Base-by-base conservation (phyloP, 2,329 filamentous ascomycete genomes). In the Trichoderma koningiopsis region DNA sequence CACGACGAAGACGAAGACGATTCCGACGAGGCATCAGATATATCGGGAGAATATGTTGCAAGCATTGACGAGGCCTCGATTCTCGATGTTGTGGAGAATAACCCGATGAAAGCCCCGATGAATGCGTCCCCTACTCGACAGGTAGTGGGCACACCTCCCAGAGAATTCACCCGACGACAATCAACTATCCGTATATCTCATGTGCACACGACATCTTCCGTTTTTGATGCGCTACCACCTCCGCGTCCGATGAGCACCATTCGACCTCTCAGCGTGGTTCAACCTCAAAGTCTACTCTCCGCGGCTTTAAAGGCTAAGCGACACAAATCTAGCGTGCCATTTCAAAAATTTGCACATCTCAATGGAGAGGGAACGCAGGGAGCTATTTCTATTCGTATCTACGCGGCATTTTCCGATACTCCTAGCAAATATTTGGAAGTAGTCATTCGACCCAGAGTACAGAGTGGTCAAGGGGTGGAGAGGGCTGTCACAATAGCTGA, bases 301-400 rank as follows among this genome's bases (percentile, higher is more conserved):
- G 89, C 90, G 65, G 89, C 90, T 5, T 83, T 95, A 29, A 91
- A 91, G 73, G 90, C 89, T 35, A 92, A 91, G 77, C 86, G 90
- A 73, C 86, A 88, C 22, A 88, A 91, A 73, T 86, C 89, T 1
- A 86, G 87, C 6, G 88, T 91, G 75, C 92, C 92, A 0, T 90
- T 95, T 72, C 91, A 94, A 74, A 86, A 87, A 29, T 96, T 93
- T 79, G 92, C 91, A 1, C 87, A 90, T 19, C 85, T 93, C 47
- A 93, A 90, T 68, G 93, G 92, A 0, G 90, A 94, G 76, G 92
- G 91, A 22, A 92, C 94, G 71, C 87, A 91, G 7, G 92, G 90
- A 61, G 92, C 92, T 3, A 84, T 96, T 24, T 89, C 88, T 73
- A 86, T 96, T 71, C 91, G 91, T 68, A 92, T 96, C 52, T 95